These are phyloP conservation scores for Beauveria sp. DNA, from an alignment of 2,329 filamentous ascomycete genomes.

Conservation along the genomic window DNA sequence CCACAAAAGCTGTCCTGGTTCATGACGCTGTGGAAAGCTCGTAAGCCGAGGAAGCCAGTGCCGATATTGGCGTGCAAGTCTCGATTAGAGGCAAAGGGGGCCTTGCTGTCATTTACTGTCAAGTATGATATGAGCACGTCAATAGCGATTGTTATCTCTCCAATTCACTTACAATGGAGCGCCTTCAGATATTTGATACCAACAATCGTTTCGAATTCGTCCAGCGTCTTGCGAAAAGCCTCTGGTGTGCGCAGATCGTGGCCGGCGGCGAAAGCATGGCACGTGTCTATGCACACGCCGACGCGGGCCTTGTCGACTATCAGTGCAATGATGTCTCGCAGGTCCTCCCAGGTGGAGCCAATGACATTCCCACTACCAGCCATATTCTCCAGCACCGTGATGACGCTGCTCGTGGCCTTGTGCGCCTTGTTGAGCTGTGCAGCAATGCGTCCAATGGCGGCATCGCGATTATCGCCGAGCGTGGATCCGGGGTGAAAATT, in stretches of 20 bases:
- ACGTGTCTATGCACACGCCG: conserved; percentile 94
- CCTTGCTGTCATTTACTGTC: conserved; percentile 85
- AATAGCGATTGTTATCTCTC: not conserved
- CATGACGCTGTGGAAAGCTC: conserved; percentile 85
- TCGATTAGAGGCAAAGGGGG: conserved; percentile 70
- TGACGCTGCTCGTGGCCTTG: conserved; percentile 63
- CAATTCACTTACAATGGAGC: conserved; percentile 50
- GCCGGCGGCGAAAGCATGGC: conserved; percentile 89
- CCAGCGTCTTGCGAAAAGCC: conserved; percentile 65
- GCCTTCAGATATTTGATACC: conserved; percentile 75
- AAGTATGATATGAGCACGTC: not conserved
- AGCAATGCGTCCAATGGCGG: conserved; percentile 73
- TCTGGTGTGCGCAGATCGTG: conserved; percentile 77
- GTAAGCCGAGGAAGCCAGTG: conserved; percentile 83
- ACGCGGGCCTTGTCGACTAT: conserved; percentile 77
- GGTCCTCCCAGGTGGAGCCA: conserved; percentile 76
- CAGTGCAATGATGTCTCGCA: conserved; percentile 72
- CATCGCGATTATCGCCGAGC: conserved; percentile 56
- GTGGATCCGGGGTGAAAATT: conserved; percentile 95
- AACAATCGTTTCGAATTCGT: conserved; percentile 68
- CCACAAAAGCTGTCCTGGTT: conserved; percentile 70
- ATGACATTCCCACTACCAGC: conserved; percentile 83
- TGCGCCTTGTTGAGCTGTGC: conserved; percentile 76
- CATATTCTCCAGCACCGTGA: conserved; percentile 93
- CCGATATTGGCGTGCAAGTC: conserved; percentile 96